Evolutionary conservation across 495 filamentous ascomycete species (phyloP).

Genomic region (Thozetella sp.): DNA sequence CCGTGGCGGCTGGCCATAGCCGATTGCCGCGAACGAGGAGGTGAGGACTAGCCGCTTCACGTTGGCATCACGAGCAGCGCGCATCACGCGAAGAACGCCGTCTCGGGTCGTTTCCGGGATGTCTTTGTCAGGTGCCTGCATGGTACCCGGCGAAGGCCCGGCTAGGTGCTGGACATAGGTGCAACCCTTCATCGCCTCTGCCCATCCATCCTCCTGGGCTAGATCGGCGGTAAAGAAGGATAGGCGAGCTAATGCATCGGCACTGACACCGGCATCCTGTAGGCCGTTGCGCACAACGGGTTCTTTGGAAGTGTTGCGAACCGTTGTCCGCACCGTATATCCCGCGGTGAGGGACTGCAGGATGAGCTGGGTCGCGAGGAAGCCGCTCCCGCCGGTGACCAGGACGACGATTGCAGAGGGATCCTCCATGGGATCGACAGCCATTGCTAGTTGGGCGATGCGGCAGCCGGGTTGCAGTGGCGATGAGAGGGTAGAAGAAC

Average conservation of each 20-base stretch:
- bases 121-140: neutral
- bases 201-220: neutral
- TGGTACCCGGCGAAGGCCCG: neutral
- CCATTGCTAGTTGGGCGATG: too few species aligned
- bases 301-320: neutral
- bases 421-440: neutral
- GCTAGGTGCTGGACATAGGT: neutral
- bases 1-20: neutral
- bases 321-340: neutral
- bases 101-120: neutral
- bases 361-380: neutral
- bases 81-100: neutral
- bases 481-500: too few species aligned
- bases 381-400: neutral
- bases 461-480: too few species aligned
- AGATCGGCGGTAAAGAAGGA: neutral
- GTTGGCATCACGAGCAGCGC: neutral
- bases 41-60: neutral
- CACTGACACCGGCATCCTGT: neutral
- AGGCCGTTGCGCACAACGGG: neutral
- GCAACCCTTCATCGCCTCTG: neutral
- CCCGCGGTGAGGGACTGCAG: neutral
- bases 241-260: neutral
- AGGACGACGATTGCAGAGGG: neutral
- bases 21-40: neutral